Base-by-base conservation (phyloP, 805 yeast genomes). In the Ascoidea tarda region DNA sequence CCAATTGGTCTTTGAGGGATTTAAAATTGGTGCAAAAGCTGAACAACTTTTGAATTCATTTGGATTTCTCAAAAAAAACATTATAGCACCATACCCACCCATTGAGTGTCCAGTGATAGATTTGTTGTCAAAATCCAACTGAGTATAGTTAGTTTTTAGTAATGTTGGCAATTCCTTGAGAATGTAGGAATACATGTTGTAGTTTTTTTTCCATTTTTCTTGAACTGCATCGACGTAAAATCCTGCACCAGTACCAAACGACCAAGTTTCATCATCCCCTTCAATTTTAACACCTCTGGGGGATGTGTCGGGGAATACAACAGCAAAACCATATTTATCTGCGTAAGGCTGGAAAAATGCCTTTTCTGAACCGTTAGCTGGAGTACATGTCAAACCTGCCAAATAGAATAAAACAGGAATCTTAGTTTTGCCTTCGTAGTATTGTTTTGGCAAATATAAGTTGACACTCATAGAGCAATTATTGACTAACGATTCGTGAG, bases 11-110 rank as follows among this genome's bases (percentile, higher is more conserved):
- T 72, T 70, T 52, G 75, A 67, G 5, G 98, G 98, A 68, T 89
- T 86, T 32, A 79, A 69, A 58, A 93, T 87, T 51, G 99, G 98
- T 0, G 97, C 78, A 69, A 91, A 91, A 0, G 96, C 97, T 54
- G 87, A 78, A 47, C 86, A 90, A 1, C 93, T 81, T 63, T 78
- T 78, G 72, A 84, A 91, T 16, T 57, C 57, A 31, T 55, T 54
- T 0, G 90, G 87, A 64, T 84, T 79, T 57, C 74, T 77, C 55
- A 91, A 68, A 59, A 68, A 80, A n/a, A 81, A 71, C 55, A 84
- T 70, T 55, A 91, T 68, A 0, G 99, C 95, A 53, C 98, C 99
- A 64, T 78, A 87, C 0, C 99, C 99, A 50, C 99, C 99, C 98
- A 93, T 93, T 1, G 99, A 93, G 66, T 93, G 98, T 48, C 99